phyloP scores from a whole-genome alignment of 23 red algal genomes.

The Gracilaria gracilis region DNA sequence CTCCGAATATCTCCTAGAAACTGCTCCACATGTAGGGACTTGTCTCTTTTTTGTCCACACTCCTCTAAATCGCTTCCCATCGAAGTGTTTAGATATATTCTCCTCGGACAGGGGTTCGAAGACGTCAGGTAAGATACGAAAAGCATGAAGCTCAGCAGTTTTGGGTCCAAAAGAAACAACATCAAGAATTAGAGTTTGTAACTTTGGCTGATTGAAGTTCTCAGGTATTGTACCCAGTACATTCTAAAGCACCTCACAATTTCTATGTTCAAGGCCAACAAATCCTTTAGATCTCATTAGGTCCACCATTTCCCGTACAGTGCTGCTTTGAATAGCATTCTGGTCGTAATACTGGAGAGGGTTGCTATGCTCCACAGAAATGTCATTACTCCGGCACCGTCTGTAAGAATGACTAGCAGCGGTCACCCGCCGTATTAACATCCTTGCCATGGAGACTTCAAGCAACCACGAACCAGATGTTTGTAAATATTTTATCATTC shows the following conservation, averaged over 20 bases:
- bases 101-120: neutral
- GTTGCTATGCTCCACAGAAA: neutral
- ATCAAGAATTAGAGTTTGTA: too few species aligned
- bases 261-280: neutral
- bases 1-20: too few species aligned
- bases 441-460: neutral
- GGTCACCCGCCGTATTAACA: constrained; percentile 26
- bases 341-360: constrained; percentile 4
- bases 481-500: constrained; percentile 11
- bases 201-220: too few species aligned
- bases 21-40: too few species aligned
- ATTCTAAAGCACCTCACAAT: too few species aligned
- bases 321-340: constrained; percentile 26
- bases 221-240: too few species aligned
- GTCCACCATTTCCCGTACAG: neutral
- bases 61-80: constrained; percentile 43
- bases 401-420: neutral
- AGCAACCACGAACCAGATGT: neutral
- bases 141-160: too few species aligned
- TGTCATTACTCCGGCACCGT: neutral
- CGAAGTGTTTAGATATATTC: neutral
- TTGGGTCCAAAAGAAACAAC: too few species aligned
- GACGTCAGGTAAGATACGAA: neutral
- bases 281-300: constrained; percentile 38
- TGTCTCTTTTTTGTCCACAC: neutral